A percentile compares a stretch with the other conserved stretches of the same genome.
These are phyloP conservation scores for Kwoniella shivajii DNA, from an alignment of 1,284 basidiomycete species.

Conservation along the genomic window DNA sequence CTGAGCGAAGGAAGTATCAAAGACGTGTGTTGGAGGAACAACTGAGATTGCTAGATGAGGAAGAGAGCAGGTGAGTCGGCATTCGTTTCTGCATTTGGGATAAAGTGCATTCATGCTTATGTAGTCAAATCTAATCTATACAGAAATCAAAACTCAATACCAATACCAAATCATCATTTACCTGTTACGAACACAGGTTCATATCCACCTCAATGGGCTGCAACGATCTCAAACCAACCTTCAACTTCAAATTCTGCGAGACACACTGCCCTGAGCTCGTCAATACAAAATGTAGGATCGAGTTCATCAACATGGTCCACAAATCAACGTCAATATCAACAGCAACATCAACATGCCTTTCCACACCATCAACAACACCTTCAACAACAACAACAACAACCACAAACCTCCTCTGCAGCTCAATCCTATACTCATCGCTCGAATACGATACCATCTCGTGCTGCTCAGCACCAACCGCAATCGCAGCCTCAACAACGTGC, in stretches of 20 bases:
- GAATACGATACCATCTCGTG: neutral
- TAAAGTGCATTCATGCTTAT: neutral
- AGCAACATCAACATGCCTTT: neutral
- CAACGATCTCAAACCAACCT: neutral
- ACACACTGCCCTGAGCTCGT: neutral
- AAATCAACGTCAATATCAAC: neutral
- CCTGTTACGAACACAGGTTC: slow-evolving; percentile 2
- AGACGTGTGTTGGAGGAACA: slow-evolving; percentile 6
- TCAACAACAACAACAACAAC: neutral
- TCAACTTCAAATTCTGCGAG: neutral
- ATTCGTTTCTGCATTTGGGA: no score
- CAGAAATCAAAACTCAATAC: neutral
- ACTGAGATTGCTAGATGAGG: slow-evolving; percentile 7
- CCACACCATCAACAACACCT: neutral
- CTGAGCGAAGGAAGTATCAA: neutral
- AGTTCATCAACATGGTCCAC: no score
- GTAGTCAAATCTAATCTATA: neutral
- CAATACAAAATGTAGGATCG: neutral
- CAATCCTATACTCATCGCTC: no score
- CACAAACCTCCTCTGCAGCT: no score
- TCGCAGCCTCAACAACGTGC: neutral
- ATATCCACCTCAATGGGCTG: slow-evolving; percentile 11
- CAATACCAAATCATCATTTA: neutral
- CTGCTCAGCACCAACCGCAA: neutral
- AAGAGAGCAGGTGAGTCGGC: slow-evolving; percentile 11